Conservation (phyloP, 208 protist species). For the Angomonas ambiguus region DNA sequence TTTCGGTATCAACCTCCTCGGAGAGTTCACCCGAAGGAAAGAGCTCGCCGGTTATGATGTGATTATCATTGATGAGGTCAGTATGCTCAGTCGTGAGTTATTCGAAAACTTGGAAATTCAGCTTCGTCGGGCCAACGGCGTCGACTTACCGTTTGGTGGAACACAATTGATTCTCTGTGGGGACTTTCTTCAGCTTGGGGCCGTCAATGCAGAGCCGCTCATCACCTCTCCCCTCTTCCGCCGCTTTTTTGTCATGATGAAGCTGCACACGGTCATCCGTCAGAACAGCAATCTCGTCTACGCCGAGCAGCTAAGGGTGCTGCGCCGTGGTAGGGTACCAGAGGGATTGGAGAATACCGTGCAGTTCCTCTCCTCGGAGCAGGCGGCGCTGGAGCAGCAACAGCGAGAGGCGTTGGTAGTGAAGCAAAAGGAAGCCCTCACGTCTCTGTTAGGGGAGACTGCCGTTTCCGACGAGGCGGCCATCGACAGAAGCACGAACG, state of each 20-base stretch:
- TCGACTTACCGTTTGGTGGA: slow-evolving; percentile 85
- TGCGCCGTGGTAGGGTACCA: slow-evolving; percentile 72
- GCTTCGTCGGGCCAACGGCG: slow-evolving; percentile 68
- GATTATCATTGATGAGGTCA: slow-evolving; percentile 93
- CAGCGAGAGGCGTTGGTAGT: slow-evolving; percentile 8
- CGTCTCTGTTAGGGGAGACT: slow-evolving; percentile 3
- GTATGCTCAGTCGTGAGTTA: slow-evolving; percentile 78
- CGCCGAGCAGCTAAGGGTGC: slow-evolving; percentile 54
- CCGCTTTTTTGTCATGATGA: slow-evolving; percentile 74
- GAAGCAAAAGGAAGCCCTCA: slow-evolving; percentile 15
- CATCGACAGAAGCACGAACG: neutral
- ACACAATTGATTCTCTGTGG: slow-evolving; percentile 91
- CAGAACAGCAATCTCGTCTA: slow-evolving; percentile 47
- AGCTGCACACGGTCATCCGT: slow-evolving; percentile 62
- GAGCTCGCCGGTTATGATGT: slow-evolving; percentile 77
- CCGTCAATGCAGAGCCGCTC: slow-evolving; percentile 52
- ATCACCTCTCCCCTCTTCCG: slow-evolving; percentile 72
- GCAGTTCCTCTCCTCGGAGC: slow-evolving; percentile 29
- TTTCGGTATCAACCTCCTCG: slow-evolving; percentile 78
- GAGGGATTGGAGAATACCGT: slow-evolving; percentile 57
- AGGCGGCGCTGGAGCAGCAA: slow-evolving; percentile 20
- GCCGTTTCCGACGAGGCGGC: slow-evolving; percentile 1
- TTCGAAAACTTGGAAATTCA: slow-evolving; percentile 81
- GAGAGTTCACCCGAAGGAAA: slow-evolving; percentile 59
- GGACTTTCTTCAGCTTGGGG: slow-evolving; percentile 90